Percentiles rank a stretch among this genome's conserved stretches.
Evolutionary conservation across 176 grass and related monocot genomes (phyloP).

Genomic region (Avena insularis): DNA sequence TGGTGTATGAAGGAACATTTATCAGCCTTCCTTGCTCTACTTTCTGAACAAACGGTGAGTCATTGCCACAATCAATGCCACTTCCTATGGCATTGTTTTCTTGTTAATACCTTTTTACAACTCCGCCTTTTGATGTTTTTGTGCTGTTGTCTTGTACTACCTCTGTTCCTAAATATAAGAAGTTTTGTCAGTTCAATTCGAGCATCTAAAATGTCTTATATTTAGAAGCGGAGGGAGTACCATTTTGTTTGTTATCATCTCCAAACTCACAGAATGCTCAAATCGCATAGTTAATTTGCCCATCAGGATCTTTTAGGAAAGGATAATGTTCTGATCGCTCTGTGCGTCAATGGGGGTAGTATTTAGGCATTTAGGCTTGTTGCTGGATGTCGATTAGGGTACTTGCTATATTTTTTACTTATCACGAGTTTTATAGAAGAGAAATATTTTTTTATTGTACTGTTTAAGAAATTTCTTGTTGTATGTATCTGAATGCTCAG

Average conservation of each 20-base stretch:
- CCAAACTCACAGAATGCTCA: slow-evolving; percentile 19
- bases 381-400: neutral
- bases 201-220: too few relatives aligned
- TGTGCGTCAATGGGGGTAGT: slow-evolving; percentile 10
- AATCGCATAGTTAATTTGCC: neutral
- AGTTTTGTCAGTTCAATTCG: too few relatives aligned
- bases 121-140: neutral
- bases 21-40: slow-evolving; percentile 20
- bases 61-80: neutral
- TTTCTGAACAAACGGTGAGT: slow-evolving; percentile 43
- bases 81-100: slow-evolving; percentile 19
- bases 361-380: slow-evolving; percentile 10
- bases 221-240: neutral
- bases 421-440: slow-evolving; percentile 11
- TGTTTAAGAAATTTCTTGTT: slow-evolving; percentile 25
- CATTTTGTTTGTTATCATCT: slow-evolving; percentile 3
- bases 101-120: slow-evolving; percentile 24
- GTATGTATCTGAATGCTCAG: neutral
- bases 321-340: neutral
- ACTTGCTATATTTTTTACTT: neutral
- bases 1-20: slow-evolving; percentile 36
- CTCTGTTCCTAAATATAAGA: too few relatives aligned
- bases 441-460: neutral
- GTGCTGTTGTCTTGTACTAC: neutral
- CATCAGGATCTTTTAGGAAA: neutral